A percentile compares a stretch with the other conserved stretches of the same genome.
Evolutionary conservation across 495 filamentous ascomycete genomes (phyloP).

Genomic region (Aspergillus homomorphus): DNA sequence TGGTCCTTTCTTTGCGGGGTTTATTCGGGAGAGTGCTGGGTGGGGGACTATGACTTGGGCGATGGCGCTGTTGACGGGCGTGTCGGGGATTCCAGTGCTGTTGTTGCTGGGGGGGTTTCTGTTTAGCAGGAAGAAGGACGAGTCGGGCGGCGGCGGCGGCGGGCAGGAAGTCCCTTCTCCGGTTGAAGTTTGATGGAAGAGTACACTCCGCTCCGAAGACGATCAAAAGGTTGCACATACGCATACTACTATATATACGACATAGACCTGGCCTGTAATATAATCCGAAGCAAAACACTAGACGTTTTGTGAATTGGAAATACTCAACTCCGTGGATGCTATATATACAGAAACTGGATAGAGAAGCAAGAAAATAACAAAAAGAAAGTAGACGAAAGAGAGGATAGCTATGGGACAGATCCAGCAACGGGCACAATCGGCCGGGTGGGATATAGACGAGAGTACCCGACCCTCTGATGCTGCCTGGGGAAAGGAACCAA

Average conservation of each 20-base stretch:
- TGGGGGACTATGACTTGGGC: constrained; percentile 54
- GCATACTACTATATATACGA: too few relatives aligned
- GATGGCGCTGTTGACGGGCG: constrained; percentile 24
- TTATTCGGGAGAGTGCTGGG: constrained; percentile 50
- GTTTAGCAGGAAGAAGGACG: not conserved
- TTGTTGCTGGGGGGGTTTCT: constrained; percentile 23
- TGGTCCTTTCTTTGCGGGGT: constrained; percentile 61
- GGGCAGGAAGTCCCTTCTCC: too few relatives aligned
- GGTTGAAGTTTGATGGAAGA: too few relatives aligned
- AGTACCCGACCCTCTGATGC: too few relatives aligned
- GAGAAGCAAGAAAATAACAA: not conserved
- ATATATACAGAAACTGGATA: constrained; percentile 1
- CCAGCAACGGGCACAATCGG: not conserved
- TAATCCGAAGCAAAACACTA: not conserved
- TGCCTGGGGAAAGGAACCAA: not conserved
- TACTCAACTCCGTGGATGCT: constrained; percentile 1
- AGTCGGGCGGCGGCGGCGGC: not conserved
- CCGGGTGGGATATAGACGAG: not conserved
- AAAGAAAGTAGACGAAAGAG: not conserved
- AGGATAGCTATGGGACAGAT: not conserved
- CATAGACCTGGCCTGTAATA: too few relatives aligned
- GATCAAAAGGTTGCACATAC: too few relatives aligned
- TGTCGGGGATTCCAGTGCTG: constrained; percentile 28
- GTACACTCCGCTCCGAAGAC: too few relatives aligned
- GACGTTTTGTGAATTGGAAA: not conserved